Conservation (phyloP, 164 flowering plant genomes). For the Dillenia turbinata region DNA sequence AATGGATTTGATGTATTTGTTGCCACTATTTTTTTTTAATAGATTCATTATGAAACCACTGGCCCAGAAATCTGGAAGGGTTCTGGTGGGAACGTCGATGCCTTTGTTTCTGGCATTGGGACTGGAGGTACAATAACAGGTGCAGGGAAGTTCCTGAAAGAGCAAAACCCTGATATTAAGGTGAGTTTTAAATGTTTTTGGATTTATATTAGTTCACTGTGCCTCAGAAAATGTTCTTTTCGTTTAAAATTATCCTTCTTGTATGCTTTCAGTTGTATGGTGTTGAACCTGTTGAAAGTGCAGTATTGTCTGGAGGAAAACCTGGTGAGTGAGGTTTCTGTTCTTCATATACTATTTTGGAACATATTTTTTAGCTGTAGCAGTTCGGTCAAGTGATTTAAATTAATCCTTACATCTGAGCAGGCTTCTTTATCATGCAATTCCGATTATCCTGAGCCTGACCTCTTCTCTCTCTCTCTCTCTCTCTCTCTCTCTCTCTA, state of each 20-base stretch:
- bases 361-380: background rate
- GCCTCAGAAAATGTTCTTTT: background rate
- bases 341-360: background rate
- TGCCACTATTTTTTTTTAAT: background rate
- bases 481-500: too few relatives aligned
- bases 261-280: slow-evolving; percentile 37
- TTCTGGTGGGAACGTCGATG: slow-evolving; percentile 32
- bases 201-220: background rate
- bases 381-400: background rate
- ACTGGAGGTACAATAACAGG: slow-evolving; percentile 39
- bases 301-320: slow-evolving; percentile 45
- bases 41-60: slow-evolving; percentile 42
- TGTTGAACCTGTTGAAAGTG: slow-evolving; percentile 56
- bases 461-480: too few relatives aligned
- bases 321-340: slow-evolving; percentile 34
- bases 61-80: slow-evolving; percentile 39
- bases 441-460: too few relatives aligned
- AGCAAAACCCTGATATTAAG: slow-evolving; percentile 34
- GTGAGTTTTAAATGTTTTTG: slow-evolving; percentile 11
- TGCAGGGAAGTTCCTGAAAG: slow-evolving; percentile 30
- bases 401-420: too few relatives aligned
- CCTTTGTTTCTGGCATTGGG: slow-evolving; percentile 33
- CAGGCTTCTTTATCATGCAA: too few relatives aligned
- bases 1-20: background rate
- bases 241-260: background rate